A percentile compares a stretch with the other conserved stretches of the same genome.
phyloP scores from a whole-genome alignment of 2,329 filamentous ascomycete genomes.

The Zasmidium citrigriseum region DNA sequence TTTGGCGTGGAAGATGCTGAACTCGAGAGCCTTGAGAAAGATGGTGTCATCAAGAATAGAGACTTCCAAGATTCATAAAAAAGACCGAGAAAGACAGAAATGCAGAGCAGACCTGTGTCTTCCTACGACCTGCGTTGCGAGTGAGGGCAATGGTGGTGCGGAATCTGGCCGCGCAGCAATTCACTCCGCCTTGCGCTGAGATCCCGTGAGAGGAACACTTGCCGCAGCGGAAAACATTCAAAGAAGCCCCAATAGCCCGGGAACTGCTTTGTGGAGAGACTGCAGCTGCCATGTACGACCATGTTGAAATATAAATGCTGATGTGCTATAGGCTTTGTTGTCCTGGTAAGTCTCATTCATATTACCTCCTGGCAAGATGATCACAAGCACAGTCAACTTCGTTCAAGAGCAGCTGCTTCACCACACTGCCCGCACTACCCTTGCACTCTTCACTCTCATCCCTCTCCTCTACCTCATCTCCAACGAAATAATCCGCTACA shows the following conservation, averaged over 20 bases:
- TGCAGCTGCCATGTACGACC: not conserved
- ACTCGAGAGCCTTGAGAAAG: constrained; percentile 19
- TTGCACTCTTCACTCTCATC: constrained; percentile 27
- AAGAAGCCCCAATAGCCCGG: not conserved
- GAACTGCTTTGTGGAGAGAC: not conserved
- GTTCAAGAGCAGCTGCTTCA: constrained; percentile 6
- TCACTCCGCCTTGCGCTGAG: not conserved
- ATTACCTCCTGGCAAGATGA: constrained; percentile 6
- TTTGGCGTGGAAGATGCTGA: constrained; percentile 17
- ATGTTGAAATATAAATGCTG: not conserved
- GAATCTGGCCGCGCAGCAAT: not conserved
- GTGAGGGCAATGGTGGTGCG: too few species aligned
- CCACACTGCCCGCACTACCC: not conserved
- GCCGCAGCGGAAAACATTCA: not conserved
- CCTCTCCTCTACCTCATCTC: constrained; percentile 37
- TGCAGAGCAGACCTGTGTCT: too few species aligned
- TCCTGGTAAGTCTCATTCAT: not conserved
- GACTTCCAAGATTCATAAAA: not conserved
- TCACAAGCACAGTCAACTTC: constrained; percentile 1
- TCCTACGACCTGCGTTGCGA: too few species aligned
- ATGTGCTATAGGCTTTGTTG: not conserved
- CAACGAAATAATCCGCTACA: constrained; percentile 37
- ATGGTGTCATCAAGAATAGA: constrained; percentile 18
- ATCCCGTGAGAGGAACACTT: not conserved
- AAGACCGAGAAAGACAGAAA: too few species aligned